Evolutionary conservation across 2,329 filamentous ascomycete species (phyloP).

Genomic region (Aspergillus caelatus): DNA sequence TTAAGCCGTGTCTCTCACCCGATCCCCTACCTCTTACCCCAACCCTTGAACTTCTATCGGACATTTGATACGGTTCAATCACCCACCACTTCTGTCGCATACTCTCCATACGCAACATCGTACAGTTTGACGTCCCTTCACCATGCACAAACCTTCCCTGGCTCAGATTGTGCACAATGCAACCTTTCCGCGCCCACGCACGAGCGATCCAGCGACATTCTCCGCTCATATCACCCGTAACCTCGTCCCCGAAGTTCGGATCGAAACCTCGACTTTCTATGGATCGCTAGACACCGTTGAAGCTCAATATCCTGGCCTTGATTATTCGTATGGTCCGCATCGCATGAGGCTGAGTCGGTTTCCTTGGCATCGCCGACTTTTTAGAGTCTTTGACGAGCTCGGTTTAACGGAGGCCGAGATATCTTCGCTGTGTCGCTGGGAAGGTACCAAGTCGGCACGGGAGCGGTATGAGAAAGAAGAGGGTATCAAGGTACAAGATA

Average conservation of each 20-base stretch:
- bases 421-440: conserved; percentile 63
- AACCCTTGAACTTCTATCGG: not conserved
- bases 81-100: not conserved
- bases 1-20: not conserved
- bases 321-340: conserved; percentile 65
- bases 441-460: conserved; percentile 52
- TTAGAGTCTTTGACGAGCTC: conserved; percentile 63
- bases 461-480: conserved; percentile 56
- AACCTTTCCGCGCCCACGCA: conserved; percentile 59
- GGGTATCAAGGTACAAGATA: conserved; percentile 62
- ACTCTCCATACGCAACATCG: not conserved
- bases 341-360: conserved; percentile 65
- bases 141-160: conserved; percentile 64
- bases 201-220: conserved; percentile 62
- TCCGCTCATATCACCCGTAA: conserved; percentile 62
- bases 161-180: conserved; percentile 61
- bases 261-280: conserved; percentile 67
- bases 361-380: conserved; percentile 62
- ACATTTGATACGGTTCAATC: not conserved
- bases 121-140: conserved; percentile 21
- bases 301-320: conserved; percentile 67
- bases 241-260: conserved; percentile 66
- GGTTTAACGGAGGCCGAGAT: conserved; percentile 63
- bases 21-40: conserved; percentile 3
- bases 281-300: conserved; percentile 66